These are phyloP conservation scores for Elymus sibiricus DNA, from an alignment of 176 grass and related monocot genomes.

Conservation along the genomic window DNA sequence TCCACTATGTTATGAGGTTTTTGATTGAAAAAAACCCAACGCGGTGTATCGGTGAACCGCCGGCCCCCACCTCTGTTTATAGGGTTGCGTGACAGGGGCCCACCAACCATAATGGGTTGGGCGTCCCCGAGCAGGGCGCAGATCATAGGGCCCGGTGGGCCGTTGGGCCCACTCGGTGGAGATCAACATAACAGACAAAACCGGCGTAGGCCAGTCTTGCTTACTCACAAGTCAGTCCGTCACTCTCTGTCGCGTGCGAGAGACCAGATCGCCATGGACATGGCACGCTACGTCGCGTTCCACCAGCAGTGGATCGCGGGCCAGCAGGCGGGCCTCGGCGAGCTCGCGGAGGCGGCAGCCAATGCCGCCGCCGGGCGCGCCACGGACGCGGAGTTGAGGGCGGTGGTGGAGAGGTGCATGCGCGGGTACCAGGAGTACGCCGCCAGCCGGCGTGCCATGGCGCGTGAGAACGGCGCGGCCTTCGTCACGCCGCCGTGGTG, in stretches of 20 bases:
- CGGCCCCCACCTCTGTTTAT: too few relatives aligned
- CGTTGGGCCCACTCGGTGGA: too few relatives aligned
- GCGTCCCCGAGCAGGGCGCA: too few relatives aligned
- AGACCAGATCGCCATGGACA: neutral
- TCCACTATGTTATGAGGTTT: too few relatives aligned
- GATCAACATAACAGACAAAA: too few relatives aligned
- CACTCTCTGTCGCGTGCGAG: neutral
- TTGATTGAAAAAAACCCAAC: too few relatives aligned
- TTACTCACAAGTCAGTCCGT: neutral
- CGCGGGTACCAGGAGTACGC: constrained; percentile 55
- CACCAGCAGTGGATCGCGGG: constrained; percentile 45
- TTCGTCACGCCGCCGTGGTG: constrained; percentile 75
- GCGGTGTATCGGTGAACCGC: too few relatives aligned
- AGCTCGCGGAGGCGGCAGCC: constrained; percentile 26
- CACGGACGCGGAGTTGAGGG: constrained; percentile 44
- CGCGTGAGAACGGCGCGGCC: constrained; percentile 32
- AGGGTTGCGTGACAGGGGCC: too few relatives aligned
- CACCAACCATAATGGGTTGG: too few relatives aligned
- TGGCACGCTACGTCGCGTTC: constrained; percentile 25
- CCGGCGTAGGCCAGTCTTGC: neutral
- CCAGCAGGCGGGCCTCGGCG: constrained; percentile 42
- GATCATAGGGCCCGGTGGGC: too few relatives aligned
- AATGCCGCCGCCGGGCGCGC: constrained; percentile 13
- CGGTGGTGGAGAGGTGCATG: constrained; percentile 48
- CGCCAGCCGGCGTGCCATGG: constrained; percentile 23